phyloP scores from a whole-genome alignment of 208 protist species.

The Trypanosoma lewisi region DNA sequence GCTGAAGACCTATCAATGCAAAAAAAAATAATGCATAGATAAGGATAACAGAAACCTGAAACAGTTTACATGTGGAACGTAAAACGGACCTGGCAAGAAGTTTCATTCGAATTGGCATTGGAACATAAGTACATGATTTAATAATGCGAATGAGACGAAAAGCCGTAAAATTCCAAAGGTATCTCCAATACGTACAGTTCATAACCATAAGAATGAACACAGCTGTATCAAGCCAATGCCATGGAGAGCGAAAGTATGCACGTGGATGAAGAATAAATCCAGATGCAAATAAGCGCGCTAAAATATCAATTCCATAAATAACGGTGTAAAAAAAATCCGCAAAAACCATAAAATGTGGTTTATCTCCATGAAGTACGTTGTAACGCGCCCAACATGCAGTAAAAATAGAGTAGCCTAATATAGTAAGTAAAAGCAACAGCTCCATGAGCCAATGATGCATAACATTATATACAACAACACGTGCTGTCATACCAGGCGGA shows the following conservation, averaged over 20 bases:
- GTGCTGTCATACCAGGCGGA: constrained; percentile 73
- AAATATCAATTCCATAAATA: constrained; percentile 79
- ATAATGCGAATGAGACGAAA: constrained; percentile 86
- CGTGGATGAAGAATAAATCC: constrained; percentile 77
- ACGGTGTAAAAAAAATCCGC: constrained; percentile 87
- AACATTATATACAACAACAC: constrained; percentile 89
- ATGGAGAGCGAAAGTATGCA: constrained; percentile 87
- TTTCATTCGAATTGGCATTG: constrained; percentile 72
- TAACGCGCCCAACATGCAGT: constrained; percentile 78
- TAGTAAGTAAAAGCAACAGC: constrained; percentile 65
- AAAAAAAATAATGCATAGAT: constrained; percentile 90
- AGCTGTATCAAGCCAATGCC: constrained; percentile 91
- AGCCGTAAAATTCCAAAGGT: constrained; percentile 82
- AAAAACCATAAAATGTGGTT: constrained; percentile 71
- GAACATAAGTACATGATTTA: constrained; percentile 79
- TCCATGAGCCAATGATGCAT: constrained; percentile 90
- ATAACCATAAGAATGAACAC: constrained; percentile 78
- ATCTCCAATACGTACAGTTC: constrained; percentile 69
- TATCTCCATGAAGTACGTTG: constrained; percentile 31
- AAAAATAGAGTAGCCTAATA: constrained; percentile 85
- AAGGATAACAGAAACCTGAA: constrained; percentile 68
- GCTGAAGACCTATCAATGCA: constrained; percentile 77
- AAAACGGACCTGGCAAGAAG: constrained; percentile 86
- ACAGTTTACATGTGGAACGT: constrained; percentile 69
- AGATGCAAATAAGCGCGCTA: constrained; percentile 81